These are phyloP conservation scores for Haplosporangium sp. DNA, from an alignment of 371 early-diverging fungal species.

Conservation along the genomic window DNA sequence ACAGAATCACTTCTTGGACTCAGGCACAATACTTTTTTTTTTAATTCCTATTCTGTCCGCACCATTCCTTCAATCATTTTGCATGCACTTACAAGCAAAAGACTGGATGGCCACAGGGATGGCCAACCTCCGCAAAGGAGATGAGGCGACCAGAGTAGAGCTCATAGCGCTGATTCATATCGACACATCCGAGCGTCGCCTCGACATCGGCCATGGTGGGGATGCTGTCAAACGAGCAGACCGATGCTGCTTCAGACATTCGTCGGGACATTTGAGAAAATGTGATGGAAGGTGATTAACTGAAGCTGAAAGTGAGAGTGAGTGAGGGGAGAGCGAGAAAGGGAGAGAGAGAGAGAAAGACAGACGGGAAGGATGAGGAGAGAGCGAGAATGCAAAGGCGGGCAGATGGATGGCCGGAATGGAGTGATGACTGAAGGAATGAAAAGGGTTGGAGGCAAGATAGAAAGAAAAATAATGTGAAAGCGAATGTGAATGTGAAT, in stretches of 20 bases:
- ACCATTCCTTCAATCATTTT: no score
- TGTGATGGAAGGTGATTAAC: background rate
- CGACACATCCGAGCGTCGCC: constrained; percentile 42
- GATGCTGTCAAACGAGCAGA: constrained; percentile 45
- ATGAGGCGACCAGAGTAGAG: constrained; percentile 38
- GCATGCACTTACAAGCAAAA: constrained; percentile 37
- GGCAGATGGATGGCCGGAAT: no score
- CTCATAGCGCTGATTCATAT: constrained; percentile 50
- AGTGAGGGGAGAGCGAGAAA: background rate
- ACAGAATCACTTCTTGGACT: no score
- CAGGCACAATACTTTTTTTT: no score
- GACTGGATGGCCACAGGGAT: constrained; percentile 48
- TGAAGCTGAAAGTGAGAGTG: background rate
- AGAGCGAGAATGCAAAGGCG: no score
- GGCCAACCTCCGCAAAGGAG: constrained; percentile 45
- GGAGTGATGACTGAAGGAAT: no score
- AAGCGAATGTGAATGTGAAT: no score
- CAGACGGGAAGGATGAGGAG: no score
- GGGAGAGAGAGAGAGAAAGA: no score
- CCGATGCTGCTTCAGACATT: constrained; percentile 42
- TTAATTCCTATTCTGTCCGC: no score
- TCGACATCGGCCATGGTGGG: constrained; percentile 50
- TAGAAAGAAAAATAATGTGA: no score
- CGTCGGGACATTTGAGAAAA: constrained; percentile 29
- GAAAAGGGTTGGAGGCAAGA: no score